phyloP scores from a whole-genome alignment of 345 rosid genomes.

The Rubroshorea leprosula region DNA sequence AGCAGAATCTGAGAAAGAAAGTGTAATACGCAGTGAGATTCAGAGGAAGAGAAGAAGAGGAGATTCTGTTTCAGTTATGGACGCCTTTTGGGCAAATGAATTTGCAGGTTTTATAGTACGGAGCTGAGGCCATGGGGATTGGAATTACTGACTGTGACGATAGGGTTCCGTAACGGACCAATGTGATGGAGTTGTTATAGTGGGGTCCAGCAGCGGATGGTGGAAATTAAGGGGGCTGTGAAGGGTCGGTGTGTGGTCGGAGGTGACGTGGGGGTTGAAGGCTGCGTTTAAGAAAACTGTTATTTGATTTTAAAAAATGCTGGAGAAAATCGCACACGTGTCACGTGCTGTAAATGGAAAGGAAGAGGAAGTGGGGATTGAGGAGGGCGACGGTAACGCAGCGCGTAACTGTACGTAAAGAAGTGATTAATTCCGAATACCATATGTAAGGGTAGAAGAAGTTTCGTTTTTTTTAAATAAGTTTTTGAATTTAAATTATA shows the following conservation, averaged over 20 bases:
- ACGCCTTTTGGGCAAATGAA: constrained; percentile 7
- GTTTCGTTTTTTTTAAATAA: too few relatives aligned
- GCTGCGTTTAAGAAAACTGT: too few relatives aligned
- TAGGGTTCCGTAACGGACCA: not conserved
- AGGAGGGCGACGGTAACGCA: not conserved
- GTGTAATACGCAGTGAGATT: not conserved
- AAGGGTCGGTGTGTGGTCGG: constrained; percentile 5
- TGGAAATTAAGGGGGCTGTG: not conserved
- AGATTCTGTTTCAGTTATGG: constrained; percentile 20
- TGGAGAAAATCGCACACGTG: constrained; percentile 8
- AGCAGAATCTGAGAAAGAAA: too few relatives aligned
- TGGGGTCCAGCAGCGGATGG: not conserved
- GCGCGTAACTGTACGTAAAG: not conserved
- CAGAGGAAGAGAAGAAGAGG: not conserved
- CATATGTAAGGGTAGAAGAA: not conserved
- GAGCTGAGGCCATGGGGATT: constrained; percentile 2
- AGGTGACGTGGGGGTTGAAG: too few relatives aligned
- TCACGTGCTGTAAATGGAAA: constrained; percentile 18
- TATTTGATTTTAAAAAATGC: not conserved
- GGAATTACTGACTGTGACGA: constrained; percentile 18
- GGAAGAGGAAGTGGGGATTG: constrained; percentile 4
- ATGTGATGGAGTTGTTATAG: not conserved
- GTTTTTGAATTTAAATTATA: too few relatives aligned
- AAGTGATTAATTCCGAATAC: not conserved
- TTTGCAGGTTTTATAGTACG: not conserved